Base-by-base conservation (phyloP, 371 early-diverging fungal species). In the Choanephora cucurbitarum region DNA sequence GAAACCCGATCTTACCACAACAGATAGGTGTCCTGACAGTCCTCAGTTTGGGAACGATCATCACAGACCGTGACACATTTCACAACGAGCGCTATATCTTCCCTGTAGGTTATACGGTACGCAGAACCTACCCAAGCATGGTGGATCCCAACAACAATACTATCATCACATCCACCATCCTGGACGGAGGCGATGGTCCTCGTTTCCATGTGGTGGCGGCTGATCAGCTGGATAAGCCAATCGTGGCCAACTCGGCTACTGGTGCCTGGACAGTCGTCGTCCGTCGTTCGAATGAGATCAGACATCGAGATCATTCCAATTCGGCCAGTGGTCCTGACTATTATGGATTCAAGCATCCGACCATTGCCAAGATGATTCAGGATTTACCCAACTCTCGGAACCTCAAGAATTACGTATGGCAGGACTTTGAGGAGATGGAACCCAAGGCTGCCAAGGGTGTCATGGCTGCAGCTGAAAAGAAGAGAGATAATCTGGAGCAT, bases 21-120 rank as follows among this genome's bases (percentile, higher is more conserved):
- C 82, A 86, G 48, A 79, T 92, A 18, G 96, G 95, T 13, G 86
- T 91, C n/a, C 70, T 93, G 17, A 92, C 91, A 1, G 77, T 96
- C 21, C 62, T 83, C 14, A 66, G 50, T 51, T 77, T 93, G 5
- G 97, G 97, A 2, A 72, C 59, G 23, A 86, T 96, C 3, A 85
- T 89, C 1, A 78, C 72, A 54, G 90, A 91, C 32, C 82, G 89
- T 13, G 86, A 88, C 19, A 78, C 85, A 2, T 96, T 90, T 70
- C 96, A 96, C 58, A 92, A 87, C 49, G 91, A 92, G 49, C 82
- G 94, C 6, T 95, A 96, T 57, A 93, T 96, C 19, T 96, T 87
- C 77, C 93, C 97, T 10, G 87, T 94, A 0, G 96, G 97, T 3
- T 95, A 91, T 65, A 85, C 74, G 7, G 77, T 83, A 6, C 68